Evolutionary conservation across 306 rosid species (phyloP), one percentile per base, ranked within the genome.

Genomic region (Sicyos baderoa): DNA sequence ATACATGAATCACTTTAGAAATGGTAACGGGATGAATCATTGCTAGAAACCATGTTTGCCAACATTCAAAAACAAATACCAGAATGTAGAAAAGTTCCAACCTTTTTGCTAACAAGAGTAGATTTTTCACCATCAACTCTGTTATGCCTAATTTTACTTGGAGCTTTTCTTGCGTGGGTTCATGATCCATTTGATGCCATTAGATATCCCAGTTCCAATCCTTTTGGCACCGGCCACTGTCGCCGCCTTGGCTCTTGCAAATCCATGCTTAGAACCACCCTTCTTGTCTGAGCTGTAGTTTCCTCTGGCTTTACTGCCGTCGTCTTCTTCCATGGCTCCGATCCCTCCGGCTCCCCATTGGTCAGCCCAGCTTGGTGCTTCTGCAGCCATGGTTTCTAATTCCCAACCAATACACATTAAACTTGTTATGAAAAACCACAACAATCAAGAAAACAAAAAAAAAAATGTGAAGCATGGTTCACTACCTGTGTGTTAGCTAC

Each of bases 311-410:
- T 64, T 78, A 21, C 78, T 63, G 74, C 58, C 76, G 58, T 54
- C 78, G 0, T 82, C 90, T 74, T 87, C 91, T 61, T 80, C 95
- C 85, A 88, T 77, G 23, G 93, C 91, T 22, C 97, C 97, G 22
- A 92, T 82, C 17, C 97, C 97, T 23, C 97, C 97, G 9, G 89
- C 89, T 7, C 97, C 96, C 97, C 97, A 91, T 74, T 86, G 96
- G 74, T 88, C 96, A 5, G 96, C 97, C 96, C 96, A 89, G 76
- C 86, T 88, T 4, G 95, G 94, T 79, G 83, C 95, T 72, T 91
- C 96, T 0, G 78, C 75, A 32, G 87, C 88, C 96, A 91, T 87
- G 4, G 75, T 53, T 29, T 7, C 59, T 58, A 61, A 51, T 45
- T 9, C 48, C 50, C 45, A 21, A 44, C 56, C 52, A 4, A 42